Percentiles rank a stretch among this genome's conserved stretches.
Conservation (phyloP, 345 rosid species). For the Hevea brasiliensis region DNA sequence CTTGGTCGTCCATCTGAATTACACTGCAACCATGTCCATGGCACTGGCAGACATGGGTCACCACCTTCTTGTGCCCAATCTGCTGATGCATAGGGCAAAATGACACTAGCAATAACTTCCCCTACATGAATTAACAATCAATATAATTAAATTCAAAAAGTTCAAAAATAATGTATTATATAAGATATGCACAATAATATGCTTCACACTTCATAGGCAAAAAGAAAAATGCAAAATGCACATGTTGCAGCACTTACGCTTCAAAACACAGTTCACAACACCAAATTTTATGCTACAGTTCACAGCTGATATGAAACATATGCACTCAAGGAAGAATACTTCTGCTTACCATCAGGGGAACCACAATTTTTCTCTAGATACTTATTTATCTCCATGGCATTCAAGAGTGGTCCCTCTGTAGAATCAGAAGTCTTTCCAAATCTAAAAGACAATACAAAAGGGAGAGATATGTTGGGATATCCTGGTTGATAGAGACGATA, state of each 20-base stretch:
- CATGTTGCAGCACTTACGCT: neutral
- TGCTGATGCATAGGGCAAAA: conserved; percentile 50
- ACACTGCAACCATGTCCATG: conserved; percentile 93
- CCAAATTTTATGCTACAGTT: conserved; percentile 9
- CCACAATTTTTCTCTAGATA: conserved; percentile 75
- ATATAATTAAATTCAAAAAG: conserved; percentile 9
- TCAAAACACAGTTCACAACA: conserved; percentile 10
- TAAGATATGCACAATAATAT: conserved; percentile 3
- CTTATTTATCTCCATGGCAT: conserved; percentile 87
- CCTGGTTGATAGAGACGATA: conserved; percentile 87
- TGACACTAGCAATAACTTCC: conserved; percentile 48
- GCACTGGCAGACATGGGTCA: conserved; percentile 89
- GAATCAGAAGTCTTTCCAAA: conserved; percentile 85
- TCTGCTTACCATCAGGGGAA: conserved; percentile 68
- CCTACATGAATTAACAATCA: conserved; percentile 50
- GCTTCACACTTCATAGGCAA: neutral
- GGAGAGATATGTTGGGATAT: conserved; percentile 65
- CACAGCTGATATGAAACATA: neutral
- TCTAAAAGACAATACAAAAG: conserved; percentile 77
- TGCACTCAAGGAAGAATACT: conserved; percentile 8
- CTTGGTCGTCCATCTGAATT: conserved; percentile 64
- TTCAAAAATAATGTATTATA: neutral
- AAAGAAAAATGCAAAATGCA: neutral
- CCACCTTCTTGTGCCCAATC: conserved; percentile 97
- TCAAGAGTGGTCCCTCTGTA: conserved; percentile 82